Evolutionary conservation across 352 stramenopile species (phyloP), one percentile per base, ranked within the genome.

Genomic region (Peronosclerospora sorghi): DNA sequence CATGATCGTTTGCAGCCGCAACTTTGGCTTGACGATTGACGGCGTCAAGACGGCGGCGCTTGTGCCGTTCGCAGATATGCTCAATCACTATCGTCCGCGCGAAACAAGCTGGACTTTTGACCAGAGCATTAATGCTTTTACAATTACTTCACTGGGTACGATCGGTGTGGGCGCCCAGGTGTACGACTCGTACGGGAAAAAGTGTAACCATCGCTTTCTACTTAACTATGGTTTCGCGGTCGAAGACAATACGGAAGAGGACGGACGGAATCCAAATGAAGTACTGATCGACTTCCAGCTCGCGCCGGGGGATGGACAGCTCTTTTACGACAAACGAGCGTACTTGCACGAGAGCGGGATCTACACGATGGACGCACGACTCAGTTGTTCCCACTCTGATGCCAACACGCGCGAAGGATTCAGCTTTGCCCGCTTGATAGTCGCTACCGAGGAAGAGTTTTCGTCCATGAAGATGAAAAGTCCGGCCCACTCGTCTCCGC

Each of bases 161-260:
- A 88, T 91, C 48, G 65, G 64, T 24, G 49, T 63, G 0, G 82
- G 85, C 8, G 70, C 83, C 20, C 95, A 99, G 63, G 95, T 99
- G 6, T 99, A 98, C 63, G 96, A 99, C 66, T 97, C 82, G 36
- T 99, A 99, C 65, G 96, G 96, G 19, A 97, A 98, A 71, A 99
- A 99, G 68, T 99, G 96, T 73, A 99, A 99, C 74, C 95, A 98
- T 67, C 83, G 81, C 7, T 99, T 99, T 65, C 71, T 99, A 28
- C 75, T 99, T 32, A 98, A 99, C 72, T 99, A 99, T 62, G 96
- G 96, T 32, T 99, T 99, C 65, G 92, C 95, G 10, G 94, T 99
- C 4, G 95, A 98, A 65, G 83, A 97, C 60, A 99, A 99, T 64
- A 92, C 86, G 17, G 96, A 99, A 66, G 72, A 96, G 32, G 95